These are phyloP conservation scores for Centaurea solstitialis DNA, from an alignment of 129 eudicot species.

Conservation along the genomic window DNA sequence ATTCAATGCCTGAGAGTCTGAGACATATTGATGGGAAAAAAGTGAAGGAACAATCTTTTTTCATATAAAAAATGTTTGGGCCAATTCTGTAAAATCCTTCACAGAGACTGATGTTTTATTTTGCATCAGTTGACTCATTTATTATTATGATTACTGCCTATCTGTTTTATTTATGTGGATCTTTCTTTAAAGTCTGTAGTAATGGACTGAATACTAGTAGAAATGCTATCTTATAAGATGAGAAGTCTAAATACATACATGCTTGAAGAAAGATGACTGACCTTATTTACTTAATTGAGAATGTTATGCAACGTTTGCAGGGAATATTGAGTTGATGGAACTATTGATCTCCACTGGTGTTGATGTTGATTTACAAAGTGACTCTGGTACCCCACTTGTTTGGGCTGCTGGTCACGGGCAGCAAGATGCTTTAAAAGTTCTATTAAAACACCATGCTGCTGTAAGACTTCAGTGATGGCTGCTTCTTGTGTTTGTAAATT, in stretches of 20 bases:
- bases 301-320: slow-evolving; percentile 40
- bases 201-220: slow-evolving; percentile 1
- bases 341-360: slow-evolving; percentile 60
- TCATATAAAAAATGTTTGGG: not conserved
- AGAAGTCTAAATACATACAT: not conserved
- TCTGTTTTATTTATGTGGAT: not conserved
- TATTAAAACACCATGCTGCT: slow-evolving; percentile 80
- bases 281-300: not conserved
- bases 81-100: not conserved
- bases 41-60: not conserved
- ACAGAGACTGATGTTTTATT: not conserved
- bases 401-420: slow-evolving; percentile 99
- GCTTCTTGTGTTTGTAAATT: not conserved
- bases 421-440: slow-evolving; percentile 67
- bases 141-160: not conserved
- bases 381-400: slow-evolving; percentile 85
- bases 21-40: not conserved
- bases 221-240: not conserved
- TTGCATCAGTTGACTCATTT: not conserved
- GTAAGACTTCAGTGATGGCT: slow-evolving; percentile 47
- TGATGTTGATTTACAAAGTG: slow-evolving; percentile 80
- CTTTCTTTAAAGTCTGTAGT: not conserved
- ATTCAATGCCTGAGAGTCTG: not conserved
- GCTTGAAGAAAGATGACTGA: not conserved
- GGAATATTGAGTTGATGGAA: slow-evolving; percentile 76